These are phyloP conservation scores for Bremia lactucae DNA, from an alignment of 352 stramenopile genomes.

Conservation along the genomic window DNA sequence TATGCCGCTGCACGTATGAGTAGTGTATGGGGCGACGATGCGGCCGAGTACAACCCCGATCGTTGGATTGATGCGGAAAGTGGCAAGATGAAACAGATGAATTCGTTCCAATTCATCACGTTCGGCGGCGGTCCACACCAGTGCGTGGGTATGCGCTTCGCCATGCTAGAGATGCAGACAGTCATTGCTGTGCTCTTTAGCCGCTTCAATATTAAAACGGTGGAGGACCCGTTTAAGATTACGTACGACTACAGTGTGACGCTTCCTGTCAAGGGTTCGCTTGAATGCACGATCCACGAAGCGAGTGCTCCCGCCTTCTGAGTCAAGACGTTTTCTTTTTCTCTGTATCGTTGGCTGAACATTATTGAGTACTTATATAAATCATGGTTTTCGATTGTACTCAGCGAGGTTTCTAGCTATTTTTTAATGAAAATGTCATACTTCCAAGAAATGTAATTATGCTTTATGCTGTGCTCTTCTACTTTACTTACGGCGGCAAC, in stretches of 20 bases:
- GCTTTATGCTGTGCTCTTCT: no score
- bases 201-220: slow-evolving; percentile 29
- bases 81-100: slow-evolving; percentile 27
- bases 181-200: slow-evolving; percentile 27
- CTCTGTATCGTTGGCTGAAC: no score
- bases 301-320: slow-evolving; percentile 11
- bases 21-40: slow-evolving; percentile 43
- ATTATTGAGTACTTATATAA: background rate
- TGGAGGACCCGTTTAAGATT: slow-evolving; percentile 25
- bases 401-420: no score
- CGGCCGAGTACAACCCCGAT: slow-evolving; percentile 28
- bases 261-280: slow-evolving; percentile 25
- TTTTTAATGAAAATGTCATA: no score
- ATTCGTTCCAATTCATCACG: slow-evolving; percentile 43
- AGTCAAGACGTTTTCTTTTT: background rate
- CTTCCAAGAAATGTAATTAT: no score
- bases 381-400: no score
- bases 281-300: slow-evolving; percentile 18
- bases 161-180: slow-evolving; percentile 41
- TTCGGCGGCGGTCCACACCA: slow-evolving; percentile 45
- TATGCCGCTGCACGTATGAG: slow-evolving; percentile 40
- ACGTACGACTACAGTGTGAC: slow-evolving; percentile 34
- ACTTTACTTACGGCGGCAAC: no score
- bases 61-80: slow-evolving; percentile 39
- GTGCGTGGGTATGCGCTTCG: slow-evolving; percentile 40